Evolutionary conservation across 2,329 filamentous ascomycete species (phyloP), one percentile per base, ranked within the genome.

Genomic region (Fusarium siculi): DNA sequence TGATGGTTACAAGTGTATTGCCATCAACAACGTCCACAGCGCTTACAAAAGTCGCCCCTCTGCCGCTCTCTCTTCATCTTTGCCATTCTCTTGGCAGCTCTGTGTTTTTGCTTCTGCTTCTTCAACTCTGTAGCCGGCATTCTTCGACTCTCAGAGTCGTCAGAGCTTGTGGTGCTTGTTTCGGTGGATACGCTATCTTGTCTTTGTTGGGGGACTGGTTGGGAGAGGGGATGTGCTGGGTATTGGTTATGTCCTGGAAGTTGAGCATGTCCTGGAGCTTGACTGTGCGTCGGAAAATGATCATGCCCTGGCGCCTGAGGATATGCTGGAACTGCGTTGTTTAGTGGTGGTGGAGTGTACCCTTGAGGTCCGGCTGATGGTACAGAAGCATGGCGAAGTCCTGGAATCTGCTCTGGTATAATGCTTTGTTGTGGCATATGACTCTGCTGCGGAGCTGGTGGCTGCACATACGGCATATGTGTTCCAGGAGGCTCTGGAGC

Each of bases 241-340:
- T 19, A 3, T 15, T 28, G 23, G 14, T 3, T 2, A 23, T 36
- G 18, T 10, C 5, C 16, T 15, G 32, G 30, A 25, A 9, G 9
- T 7, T 23, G 47, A 23, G 12, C 2, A 5, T 32, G 12, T 18
- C 5, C 21, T 32, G 21, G 28, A n/a, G 4, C 21, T 23, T 49
- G 46, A n/a, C 0, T 4, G 14, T 16, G 19, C 15, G 19, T 7
- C 1, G 25, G 4, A 10, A 21, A 1, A 8, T 47, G 44, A 21
- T 6, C 44, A 47, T 47, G 4, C 4, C 19, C 46, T 30, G 30
- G 30, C 30, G 12, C 18, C 23, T 21, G 44, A 46, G 19, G 9
- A 3, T 2, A 30, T 23, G 12, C 11, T 23, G 47, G 21, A 19
- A 18, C 11, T 34, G 47, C 16, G 21, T 23, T 34, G 5, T 32